Percentiles rank a stretch among this genome's conserved stretches.
These are phyloP conservation scores for Aspergillus pseudoviridinutans DNA, from an alignment of 2,329 filamentous ascomycete species.

Conservation along the genomic window DNA sequence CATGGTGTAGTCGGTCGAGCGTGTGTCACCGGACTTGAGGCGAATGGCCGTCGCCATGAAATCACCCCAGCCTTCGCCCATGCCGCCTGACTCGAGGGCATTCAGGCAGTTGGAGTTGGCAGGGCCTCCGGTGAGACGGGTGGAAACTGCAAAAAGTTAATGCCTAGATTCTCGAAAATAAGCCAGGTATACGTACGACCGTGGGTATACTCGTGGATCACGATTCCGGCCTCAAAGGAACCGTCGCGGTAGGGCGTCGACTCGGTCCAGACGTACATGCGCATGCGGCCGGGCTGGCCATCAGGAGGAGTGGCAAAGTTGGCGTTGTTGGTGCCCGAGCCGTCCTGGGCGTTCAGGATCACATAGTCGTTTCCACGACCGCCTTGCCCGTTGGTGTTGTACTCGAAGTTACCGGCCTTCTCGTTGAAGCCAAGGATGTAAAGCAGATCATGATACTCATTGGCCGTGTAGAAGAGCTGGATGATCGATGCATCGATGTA, in stretches of 20 bases:
- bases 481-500: slow-evolving; percentile 14
- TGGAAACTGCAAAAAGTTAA: slow-evolving; percentile 6
- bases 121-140: slow-evolving; percentile 12
- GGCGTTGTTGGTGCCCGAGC: slow-evolving; percentile 13
- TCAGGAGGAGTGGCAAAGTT: slow-evolving; percentile 13
- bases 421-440: slow-evolving; percentile 12
- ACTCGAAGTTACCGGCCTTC: slow-evolving; percentile 13
- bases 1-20: slow-evolving; percentile 6
- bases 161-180: too few relatives aligned
- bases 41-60: slow-evolving; percentile 13
- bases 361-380: slow-evolving; percentile 11
- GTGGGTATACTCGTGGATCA: slow-evolving; percentile 17
- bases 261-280: slow-evolving; percentile 12
- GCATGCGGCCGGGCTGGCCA: slow-evolving; percentile 13
- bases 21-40: slow-evolving; percentile 10
- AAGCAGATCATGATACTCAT: slow-evolving; percentile 16
- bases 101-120: slow-evolving; percentile 9
- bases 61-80: slow-evolving; percentile 17
- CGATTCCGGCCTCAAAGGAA: slow-evolving; percentile 11
- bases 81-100: slow-evolving; percentile 10
- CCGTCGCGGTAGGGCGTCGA: slow-evolving; percentile 6
- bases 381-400: slow-evolving; percentile 9
- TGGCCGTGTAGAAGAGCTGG: slow-evolving; percentile 17
- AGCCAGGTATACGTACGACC: slow-evolving; percentile 4
- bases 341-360: slow-evolving; percentile 15